These are phyloP conservation scores for Leccinum imitatum DNA, from an alignment of 768 basidiomycete genomes.

Conservation along the genomic window DNA sequence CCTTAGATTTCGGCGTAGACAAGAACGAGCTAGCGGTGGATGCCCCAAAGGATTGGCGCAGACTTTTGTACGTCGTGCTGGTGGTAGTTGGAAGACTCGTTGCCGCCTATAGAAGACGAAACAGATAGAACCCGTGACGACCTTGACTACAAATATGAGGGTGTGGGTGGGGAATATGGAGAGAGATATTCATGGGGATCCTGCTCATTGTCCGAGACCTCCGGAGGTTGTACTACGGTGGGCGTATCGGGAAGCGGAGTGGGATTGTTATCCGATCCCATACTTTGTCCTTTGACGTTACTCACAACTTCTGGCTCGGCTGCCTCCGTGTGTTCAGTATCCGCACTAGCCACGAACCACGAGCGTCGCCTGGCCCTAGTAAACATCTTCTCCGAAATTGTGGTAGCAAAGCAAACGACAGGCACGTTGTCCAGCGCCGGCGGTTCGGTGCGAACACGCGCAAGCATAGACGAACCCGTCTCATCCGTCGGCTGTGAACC, in stretches of 20 bases:
- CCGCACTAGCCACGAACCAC: constrained; percentile 54
- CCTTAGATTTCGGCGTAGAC: constrained; percentile 73
- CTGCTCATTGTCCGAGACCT: constrained; percentile 21
- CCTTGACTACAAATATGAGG: constrained; percentile 23
- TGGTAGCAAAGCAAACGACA: constrained; percentile 24
- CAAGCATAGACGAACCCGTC: constrained; percentile 12
- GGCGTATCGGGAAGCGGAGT: constrained; percentile 9
- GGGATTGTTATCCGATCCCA: constrained; percentile 39
- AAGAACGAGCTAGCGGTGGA: constrained; percentile 59
- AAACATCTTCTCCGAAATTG: constrained; percentile 24
- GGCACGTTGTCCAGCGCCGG: constrained; percentile 27
- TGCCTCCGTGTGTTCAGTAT: constrained; percentile 33
- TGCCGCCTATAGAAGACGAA: constrained; percentile 35
- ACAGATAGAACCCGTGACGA: constrained; percentile 37
- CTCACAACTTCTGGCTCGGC: constrained; percentile 25
- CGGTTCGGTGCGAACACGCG: constrained; percentile 33
- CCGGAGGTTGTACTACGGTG: constrained; percentile 2
- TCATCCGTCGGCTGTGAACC: constrained; percentile 37
- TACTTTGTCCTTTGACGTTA: constrained; percentile 27
- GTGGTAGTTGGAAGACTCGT: constrained; percentile 29
- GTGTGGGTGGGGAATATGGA: constrained; percentile 46
- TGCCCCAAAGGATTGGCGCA: constrained; percentile 43
- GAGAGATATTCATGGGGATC: constrained; percentile 18
- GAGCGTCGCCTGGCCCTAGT: constrained; percentile 44
- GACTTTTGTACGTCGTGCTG: constrained; percentile 28